A percentile compares a stretch with the other conserved stretches of the same genome.
Conservation (phyloP, 371 early-diverging fungal genomes). For the Mortierella sp. region DNA sequence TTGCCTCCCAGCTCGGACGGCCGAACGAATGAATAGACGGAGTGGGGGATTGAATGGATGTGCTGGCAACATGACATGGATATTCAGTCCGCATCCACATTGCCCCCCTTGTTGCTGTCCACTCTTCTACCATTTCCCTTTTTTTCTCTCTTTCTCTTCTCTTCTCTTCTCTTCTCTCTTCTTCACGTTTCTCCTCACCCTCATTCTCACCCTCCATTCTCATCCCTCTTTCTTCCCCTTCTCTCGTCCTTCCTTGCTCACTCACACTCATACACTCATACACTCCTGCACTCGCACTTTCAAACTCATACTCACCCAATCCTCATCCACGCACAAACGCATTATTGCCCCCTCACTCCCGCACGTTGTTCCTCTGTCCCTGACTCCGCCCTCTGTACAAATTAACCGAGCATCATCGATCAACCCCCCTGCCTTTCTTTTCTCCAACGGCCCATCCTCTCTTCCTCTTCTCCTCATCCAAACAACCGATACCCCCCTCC, state of each 20-base stretch:
- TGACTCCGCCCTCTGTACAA: background rate
- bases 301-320: background rate
- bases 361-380: constrained; percentile 6
- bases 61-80: too few species aligned
- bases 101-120: too few species aligned
- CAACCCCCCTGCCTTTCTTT: background rate
- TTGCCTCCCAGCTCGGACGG: too few species aligned
- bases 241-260: background rate
- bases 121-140: background rate
- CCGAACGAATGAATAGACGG: too few species aligned
- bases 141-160: background rate
- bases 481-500: background rate
- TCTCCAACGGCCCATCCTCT: background rate
- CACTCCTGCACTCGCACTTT: background rate
- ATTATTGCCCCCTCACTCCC: background rate
- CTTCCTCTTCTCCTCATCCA: background rate
- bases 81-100: too few species aligned
- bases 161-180: background rate
- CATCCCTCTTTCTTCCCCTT: background rate
- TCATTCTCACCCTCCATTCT: too few species aligned
- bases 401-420: constrained; percentile 5
- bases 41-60: too few species aligned
- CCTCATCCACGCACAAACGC: background rate
- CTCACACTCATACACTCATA: background rate
- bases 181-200: background rate